Evolutionary conservation across 2,329 filamentous ascomycete species (phyloP).

Genomic region (Trichoderma atroviride): DNA sequence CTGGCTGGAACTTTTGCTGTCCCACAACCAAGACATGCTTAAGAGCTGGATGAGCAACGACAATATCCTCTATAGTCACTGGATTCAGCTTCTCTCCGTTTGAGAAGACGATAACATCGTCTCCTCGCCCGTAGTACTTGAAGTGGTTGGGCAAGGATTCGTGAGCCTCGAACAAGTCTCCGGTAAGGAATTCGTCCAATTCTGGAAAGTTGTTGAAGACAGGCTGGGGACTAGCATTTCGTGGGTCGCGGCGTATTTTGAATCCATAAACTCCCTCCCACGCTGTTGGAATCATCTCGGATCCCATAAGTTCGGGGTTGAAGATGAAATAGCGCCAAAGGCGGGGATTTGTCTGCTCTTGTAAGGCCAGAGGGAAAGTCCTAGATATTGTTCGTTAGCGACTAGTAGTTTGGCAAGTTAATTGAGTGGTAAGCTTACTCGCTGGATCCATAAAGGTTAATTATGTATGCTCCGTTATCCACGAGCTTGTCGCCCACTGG

Average conservation of each 20-base stretch:
- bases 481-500: background rate
- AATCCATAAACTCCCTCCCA: background rate
- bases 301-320: background rate
- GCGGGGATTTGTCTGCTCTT: background rate
- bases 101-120: constrained; percentile 47
- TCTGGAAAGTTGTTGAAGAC: constrained; percentile 42
- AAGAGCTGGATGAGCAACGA: constrained; percentile 37
- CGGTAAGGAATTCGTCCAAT: constrained; percentile 40
- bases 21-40: constrained; percentile 46
- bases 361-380: background rate
- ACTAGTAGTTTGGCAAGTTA: background rate
- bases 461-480: background rate
- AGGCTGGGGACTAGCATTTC: constrained; percentile 23
- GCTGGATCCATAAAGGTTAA: background rate
- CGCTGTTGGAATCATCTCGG: background rate
- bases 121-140: constrained; percentile 41
- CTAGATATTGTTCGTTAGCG: background rate
- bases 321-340: background rate
- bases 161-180: constrained; percentile 42
- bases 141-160: constrained; percentile 39
- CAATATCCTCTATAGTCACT: constrained; percentile 38
- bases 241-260: background rate
- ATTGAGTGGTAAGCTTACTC: background rate
- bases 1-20: constrained; percentile 48
- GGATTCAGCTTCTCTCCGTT: constrained; percentile 49